A percentile compares a stretch with the other conserved stretches of the same genome.
Evolutionary conservation across 257 asterid genomes (phyloP).

Genomic region (Solanum acaule): DNA sequence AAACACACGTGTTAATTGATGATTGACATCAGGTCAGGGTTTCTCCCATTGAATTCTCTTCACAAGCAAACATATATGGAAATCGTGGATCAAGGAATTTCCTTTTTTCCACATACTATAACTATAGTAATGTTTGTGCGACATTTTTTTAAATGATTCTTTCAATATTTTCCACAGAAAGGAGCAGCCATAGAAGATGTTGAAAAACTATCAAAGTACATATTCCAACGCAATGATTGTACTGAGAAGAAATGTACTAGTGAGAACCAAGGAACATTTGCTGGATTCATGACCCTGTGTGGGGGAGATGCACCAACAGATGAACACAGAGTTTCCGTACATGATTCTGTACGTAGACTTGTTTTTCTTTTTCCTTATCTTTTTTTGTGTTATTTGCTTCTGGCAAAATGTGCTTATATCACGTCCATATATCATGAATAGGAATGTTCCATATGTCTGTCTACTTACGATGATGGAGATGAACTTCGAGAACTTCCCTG

Average conservation of each 20-base stretch:
- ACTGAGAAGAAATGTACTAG: background rate
- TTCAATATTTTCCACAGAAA: background rate
- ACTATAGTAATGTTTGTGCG: background rate
- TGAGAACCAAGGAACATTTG: conserved; percentile 1
- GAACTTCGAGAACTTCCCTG: conserved; percentile 13
- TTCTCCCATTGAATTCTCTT: background rate
- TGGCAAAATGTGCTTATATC: background rate
- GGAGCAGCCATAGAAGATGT: conserved; percentile 9
- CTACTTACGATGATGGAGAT: conserved; percentile 8
- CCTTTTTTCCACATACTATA: background rate
- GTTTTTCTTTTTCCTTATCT: background rate
- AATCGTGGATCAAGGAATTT: background rate
- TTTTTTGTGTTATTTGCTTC: background rate
- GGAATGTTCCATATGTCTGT: conserved; percentile 11
- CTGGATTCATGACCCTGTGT: conserved; percentile 2
- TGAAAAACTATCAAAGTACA: conserved; percentile 3
- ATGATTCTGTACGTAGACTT: background rate
- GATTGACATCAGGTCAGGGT: background rate
- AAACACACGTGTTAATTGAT: background rate
- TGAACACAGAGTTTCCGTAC: background rate
- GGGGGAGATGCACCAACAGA: background rate
- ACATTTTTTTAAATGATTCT: background rate
- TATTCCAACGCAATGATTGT: background rate
- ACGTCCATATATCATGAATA: background rate
- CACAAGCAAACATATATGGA: background rate